Evolutionary conservation across 2,329 filamentous ascomycete genomes (phyloP), one percentile per base, ranked within the genome.

Genomic region (Ophiocordyceps robertsii): DNA sequence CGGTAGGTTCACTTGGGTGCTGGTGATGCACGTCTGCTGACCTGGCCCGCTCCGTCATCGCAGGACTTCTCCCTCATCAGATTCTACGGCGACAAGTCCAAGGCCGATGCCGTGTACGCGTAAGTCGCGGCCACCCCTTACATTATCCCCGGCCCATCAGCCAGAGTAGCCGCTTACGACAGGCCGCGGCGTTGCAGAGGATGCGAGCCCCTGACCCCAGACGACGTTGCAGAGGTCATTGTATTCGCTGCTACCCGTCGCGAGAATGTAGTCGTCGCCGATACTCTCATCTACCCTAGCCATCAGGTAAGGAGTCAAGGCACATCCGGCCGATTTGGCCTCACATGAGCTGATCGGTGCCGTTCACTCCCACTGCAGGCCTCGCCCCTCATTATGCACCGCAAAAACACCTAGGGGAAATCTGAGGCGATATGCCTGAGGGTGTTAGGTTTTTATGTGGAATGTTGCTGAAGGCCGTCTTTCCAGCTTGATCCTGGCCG

Each of bases 61-160:
- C 46, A 80, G 76, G 85, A 95, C 59, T 95, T 95, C 64, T 90
- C 84, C 3, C 70, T 95, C 16, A 84, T 95, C 36, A 73, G 89
- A 47, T 95, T 92, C 62, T 80, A 85, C 48, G 89, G 89, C 6
- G 89, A 95, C 61, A 89, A 89, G 69, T 59, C 72, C 46, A 94
- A 94, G 70, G 89, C 89, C 5, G 84, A 92, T 67, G 84, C 85
- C 40, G 87, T 95, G 42, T 95, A 95, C 62, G 79, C 80, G 80
- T 83, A 65, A 63, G 77, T 66, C 27, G 6, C 10, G 7, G n/a
- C n/a, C 35, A 19, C n/a, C 19, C 8, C 11, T 6, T n/a, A 8
- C 16, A 29, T 12, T 7, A 30, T 14, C 19, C 16, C 24, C 9
- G 38, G 14, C 38, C 38, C 35, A 37, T 17, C 7, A 17, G 10